phyloP scores from a whole-genome alignment of 1,284 basidiomycete genomes.

The Coniferiporia sulphurascens region DNA sequence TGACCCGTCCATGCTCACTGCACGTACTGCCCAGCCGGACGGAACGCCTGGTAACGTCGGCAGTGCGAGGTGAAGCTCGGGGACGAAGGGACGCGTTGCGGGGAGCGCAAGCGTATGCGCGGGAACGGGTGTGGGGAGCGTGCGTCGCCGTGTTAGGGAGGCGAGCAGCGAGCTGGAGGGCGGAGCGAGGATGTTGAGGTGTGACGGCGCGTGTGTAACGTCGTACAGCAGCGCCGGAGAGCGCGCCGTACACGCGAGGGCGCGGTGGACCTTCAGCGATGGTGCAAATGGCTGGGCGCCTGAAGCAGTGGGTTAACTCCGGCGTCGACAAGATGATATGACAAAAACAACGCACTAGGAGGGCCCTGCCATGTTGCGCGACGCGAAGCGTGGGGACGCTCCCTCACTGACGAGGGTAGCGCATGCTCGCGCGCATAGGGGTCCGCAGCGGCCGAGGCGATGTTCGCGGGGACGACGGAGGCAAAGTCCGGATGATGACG shows the following conservation, averaged over 20 bases:
- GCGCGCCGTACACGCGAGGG: conserved; percentile 8
- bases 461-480: conserved; percentile 15
- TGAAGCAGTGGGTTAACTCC: background rate
- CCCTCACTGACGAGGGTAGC: background rate
- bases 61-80: conserved; percentile 50
- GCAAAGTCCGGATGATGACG: conserved; percentile 10
- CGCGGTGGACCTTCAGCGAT: conserved; percentile 14
- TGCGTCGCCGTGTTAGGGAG: conserved; percentile 12
- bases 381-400: conserved; percentile 7
- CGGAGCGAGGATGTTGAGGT: conserved; percentile 51
- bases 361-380: conserved; percentile 14
- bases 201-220: conserved; percentile 50
- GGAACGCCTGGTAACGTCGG: conserved; percentile 59
- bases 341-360: background rate
- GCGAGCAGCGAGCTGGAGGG: conserved; percentile 36
- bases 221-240: conserved; percentile 38
- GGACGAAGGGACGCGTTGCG: conserved; percentile 55
- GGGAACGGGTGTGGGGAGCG: conserved; percentile 38
- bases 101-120: conserved; percentile 53
- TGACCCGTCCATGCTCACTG: conserved; percentile 25
- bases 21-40: conserved; percentile 33
- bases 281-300: conserved; percentile 1
- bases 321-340: background rate
- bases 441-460: conserved; percentile 1
- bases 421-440: background rate